These are phyloP conservation scores for Thielaviopsis ethacetica DNA, from an alignment of 2,329 filamentous ascomycete genomes.

Conservation along the genomic window DNA sequence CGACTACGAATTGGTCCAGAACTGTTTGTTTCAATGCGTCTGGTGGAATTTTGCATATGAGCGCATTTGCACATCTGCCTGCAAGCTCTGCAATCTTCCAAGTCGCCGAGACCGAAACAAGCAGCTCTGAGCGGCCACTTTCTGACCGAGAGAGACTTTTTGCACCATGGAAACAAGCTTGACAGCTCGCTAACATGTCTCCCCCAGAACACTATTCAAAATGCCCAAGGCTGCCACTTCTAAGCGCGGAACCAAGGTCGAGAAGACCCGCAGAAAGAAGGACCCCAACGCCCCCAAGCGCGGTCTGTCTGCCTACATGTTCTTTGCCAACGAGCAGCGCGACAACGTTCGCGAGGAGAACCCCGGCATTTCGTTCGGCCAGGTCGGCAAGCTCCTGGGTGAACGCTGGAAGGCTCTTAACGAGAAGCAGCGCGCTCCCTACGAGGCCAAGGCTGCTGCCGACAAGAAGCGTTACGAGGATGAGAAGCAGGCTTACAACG, in stretches of 20 bases:
- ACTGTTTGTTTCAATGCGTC: not conserved
- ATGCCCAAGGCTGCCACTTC: constrained; percentile 41
- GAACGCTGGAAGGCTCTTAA: constrained; percentile 96
- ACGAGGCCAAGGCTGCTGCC: constrained; percentile 87
- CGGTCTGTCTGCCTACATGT: constrained; percentile 99
- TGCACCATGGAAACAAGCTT: not conserved
- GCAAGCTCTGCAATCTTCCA: not conserved
- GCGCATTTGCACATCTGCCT: not conserved
- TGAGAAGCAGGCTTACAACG: constrained; percentile 88
- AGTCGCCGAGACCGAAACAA: not conserved
- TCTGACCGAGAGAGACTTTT: not conserved
- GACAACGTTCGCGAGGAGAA: constrained; percentile 98
- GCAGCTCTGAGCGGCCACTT: no score
- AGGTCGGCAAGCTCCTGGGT: constrained; percentile 95
- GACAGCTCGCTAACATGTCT: not conserved
- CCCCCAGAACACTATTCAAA: constrained; percentile 18
- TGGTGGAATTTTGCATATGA: not conserved
- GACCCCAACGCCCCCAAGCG: constrained; percentile 98
- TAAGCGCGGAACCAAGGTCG: constrained; percentile 38
- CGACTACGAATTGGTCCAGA: not conserved
- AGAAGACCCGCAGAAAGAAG: constrained; percentile 44
- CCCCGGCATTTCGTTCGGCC: constrained; percentile 91
- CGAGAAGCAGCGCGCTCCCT: constrained; percentile 83
- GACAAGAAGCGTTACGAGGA: constrained; percentile 99
- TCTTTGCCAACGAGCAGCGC: constrained; percentile 99